Evolutionary conservation across 192 early-diverging fungal genomes (phyloP), one percentile per base, ranked within the genome.

Genomic region (Coemansia sp.): DNA sequence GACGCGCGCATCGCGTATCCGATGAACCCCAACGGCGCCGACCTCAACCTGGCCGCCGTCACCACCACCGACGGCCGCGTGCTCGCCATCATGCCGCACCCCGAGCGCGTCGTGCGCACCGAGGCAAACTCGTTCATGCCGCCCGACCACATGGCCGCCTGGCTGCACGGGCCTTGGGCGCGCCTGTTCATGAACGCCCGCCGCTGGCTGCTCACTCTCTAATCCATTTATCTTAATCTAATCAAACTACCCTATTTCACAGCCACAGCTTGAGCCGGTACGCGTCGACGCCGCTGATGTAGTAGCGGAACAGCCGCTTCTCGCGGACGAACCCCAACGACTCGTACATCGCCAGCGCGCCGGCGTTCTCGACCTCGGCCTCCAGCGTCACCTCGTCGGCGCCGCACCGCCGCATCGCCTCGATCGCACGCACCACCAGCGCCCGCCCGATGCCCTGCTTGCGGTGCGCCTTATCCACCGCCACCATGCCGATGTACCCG

Each of bases 401-500:
- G 7, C 86, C 80, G 43, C 71, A 61, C 13, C 71, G 58, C 47
- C 82, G 82, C 96, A 98, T 97, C 14, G 81, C 78, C 17, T 84
- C 71, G 21, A 96, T 76, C 0, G 91, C 87, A 59, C 69, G 76
- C 18, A 82, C 54, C 3, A 97, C 94, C 19, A 99, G 71, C 6
- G 73, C 81, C 33, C 58, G 63, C 48, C 91, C 95, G 40, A 97
- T 93, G 15, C 91, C 86, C 15, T 70, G 81, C 59, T 92, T 89
- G 24, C 96, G 69, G 62, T 88, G 89, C 19, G 81, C 69, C 47
- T 86, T 89, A n/a, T 81, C 84, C 10, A 99, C 95, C 0, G 92
- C 94, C 21, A 99, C 80, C 96, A 99, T 99, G 41, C 87, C 96
- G 53, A 99, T 97, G 69, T 99, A 99, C 1, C 96, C 96, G n/a